Evolutionary conservation across 164 flowering plant species (phyloP), one percentile per base, ranked within the genome.

Genomic region (Saururus chinensis): DNA sequence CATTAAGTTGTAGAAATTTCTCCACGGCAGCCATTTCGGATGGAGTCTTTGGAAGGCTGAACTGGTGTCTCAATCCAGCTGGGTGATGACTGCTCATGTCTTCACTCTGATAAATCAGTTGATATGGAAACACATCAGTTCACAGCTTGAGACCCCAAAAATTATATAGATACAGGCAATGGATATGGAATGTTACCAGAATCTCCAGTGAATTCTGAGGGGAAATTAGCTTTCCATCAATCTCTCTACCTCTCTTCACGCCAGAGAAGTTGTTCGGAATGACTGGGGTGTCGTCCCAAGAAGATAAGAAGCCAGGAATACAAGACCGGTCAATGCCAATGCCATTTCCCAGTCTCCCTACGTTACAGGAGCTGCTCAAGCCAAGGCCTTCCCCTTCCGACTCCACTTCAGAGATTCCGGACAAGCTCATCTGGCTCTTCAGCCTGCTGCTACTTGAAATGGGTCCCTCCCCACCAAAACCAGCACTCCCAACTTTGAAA

Each of bases 21-120:
- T 86, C 89, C 63, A 89, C 66, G 19, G 83, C 74, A 4, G 81
- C 76, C 71, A 86, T 73, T 58, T 85, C 89, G 0, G 80, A 65
- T 0, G 88, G 72, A 51, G 77, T 76, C 59, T 75, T 82, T 8
- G 93, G 93, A 74, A 87, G 74, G 69, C 98, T 93, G 72, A 85
- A 65, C 67, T 89, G 96, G 60, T 84, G 98, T 58, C 84, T 61
- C 77, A 88, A 71, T 22, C 60, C 67, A 8, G n/a, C n/a, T n/a
- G n/a, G n/a, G n/a, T 30, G 37, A 30, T 30, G 37, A 30, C 37
- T 30, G 37, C 71, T 77, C 58, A 48, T 57, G 9, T 79, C 84
- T 13, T 64, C 73, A 59, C 57, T 75, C 95, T 87, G 81, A 60
- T 73, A 30, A 30, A 2, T 30, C 2, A 30, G 37, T 30, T 30